Percentiles rank a stretch among this genome's conserved stretches.
phyloP scores from a whole-genome alignment of 2,329 filamentous ascomycete genomes.

The Penicillium griseofulvum region DNA sequence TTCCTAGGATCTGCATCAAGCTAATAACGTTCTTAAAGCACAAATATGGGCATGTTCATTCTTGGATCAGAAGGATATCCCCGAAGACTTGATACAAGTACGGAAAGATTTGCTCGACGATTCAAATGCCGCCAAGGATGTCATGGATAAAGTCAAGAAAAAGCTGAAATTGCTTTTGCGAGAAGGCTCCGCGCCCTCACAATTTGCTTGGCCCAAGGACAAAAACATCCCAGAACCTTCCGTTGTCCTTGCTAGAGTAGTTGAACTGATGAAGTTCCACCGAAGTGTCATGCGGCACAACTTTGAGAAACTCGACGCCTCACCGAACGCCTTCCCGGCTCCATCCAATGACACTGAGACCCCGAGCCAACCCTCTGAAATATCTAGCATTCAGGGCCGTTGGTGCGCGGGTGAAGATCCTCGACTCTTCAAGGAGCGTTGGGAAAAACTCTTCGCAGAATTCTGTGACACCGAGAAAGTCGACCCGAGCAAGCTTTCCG shows the following conservation, averaged over 20 bases:
- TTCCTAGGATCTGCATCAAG: not conserved
- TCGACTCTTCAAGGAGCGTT: slow-evolving; percentile 90
- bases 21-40: slow-evolving; percentile 47
- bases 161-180: slow-evolving; percentile 91
- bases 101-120: slow-evolving; percentile 95
- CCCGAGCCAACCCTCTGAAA: slow-evolving; percentile 46
- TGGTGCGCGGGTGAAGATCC: slow-evolving; percentile 98
- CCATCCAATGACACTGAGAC: slow-evolving; percentile 25
- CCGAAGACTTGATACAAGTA: slow-evolving; percentile 81
- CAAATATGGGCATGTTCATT: slow-evolving; percentile 95
- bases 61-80: slow-evolving; percentile 78
- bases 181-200: slow-evolving; percentile 87
- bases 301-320: slow-evolving; percentile 72
- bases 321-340: slow-evolving; percentile 58
- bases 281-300: slow-evolving; percentile 93
- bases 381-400: slow-evolving; percentile 74
- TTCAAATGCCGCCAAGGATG: slow-evolving; percentile 96
- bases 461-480: slow-evolving; percentile 98
- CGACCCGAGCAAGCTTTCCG: slow-evolving; percentile 96
- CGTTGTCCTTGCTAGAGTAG: slow-evolving; percentile 84
- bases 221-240: slow-evolving; percentile 86
- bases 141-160: slow-evolving; percentile 99
- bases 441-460: slow-evolving; percentile 97
- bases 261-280: slow-evolving; percentile 97
- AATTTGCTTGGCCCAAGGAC: slow-evolving; percentile 94